Conservation (phyloP, 2,329 filamentous ascomycete genomes). For the Hypoxylon sp. region DNA sequence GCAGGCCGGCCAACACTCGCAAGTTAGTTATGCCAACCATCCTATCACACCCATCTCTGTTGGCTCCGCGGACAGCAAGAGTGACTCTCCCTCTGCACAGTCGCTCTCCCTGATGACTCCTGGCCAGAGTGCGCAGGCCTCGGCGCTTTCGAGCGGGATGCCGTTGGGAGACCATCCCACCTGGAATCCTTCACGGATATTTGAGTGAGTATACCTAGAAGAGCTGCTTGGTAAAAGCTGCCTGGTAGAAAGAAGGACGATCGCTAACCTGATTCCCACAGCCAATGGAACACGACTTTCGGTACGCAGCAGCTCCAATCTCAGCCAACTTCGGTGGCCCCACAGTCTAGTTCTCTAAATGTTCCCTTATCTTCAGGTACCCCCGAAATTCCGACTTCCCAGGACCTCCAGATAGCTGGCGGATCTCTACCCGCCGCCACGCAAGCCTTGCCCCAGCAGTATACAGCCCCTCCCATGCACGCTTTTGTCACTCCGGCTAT, state of each 20-base stretch:
- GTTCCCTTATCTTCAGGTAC: conserved; percentile 61
- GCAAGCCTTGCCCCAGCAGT: conserved; percentile 60
- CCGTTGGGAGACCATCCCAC: conserved; percentile 68
- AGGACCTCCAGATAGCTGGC: conserved; percentile 60
- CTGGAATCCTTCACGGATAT: conserved; percentile 89
- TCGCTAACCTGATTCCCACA: conserved; percentile 50
- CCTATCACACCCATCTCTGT: conserved; percentile 83
- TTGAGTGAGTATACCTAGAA: conserved; percentile 73
- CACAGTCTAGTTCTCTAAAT: conserved; percentile 61
- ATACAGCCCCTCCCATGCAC: conserved; percentile 60
- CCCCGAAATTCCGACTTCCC: conserved; percentile 61
- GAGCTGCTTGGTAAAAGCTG: conserved; percentile 2
- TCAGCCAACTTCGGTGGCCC: conserved; percentile 51
- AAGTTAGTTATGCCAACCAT: conserved; percentile 73
- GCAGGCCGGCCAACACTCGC: conserved; percentile 59
- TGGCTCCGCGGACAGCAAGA: conserved; percentile 75
- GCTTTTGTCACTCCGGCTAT: conserved; percentile 73
- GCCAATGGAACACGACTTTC: conserved; percentile 96
- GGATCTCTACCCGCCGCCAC: conserved; percentile 54
- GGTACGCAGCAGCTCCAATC: conserved; percentile 69
- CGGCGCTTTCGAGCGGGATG: conserved; percentile 62
- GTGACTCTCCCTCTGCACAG: conserved; percentile 77
- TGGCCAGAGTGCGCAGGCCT: conserved; percentile 62
- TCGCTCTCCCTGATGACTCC: conserved; percentile 74
- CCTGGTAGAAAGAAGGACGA: too few species aligned